Conservation (phyloP, 2,329 filamentous ascomycete species). For the Alternaria sp. region DNA sequence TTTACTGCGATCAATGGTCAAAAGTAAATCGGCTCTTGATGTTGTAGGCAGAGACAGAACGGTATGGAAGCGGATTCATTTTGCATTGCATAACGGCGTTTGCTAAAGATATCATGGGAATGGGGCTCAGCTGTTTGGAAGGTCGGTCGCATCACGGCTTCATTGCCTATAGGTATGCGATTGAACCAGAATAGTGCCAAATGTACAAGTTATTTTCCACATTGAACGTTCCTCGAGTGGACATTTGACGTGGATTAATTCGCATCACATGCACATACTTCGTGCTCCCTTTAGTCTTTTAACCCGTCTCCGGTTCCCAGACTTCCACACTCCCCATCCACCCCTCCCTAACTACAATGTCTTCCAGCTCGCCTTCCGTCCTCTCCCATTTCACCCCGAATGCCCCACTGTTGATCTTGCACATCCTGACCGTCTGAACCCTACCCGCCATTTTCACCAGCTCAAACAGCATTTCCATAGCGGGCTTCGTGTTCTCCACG, state of each 20-base stretch:
- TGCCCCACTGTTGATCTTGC: constrained; percentile 64
- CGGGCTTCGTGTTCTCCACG: constrained; percentile 55
- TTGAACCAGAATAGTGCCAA: neutral
- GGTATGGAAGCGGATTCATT: neutral
- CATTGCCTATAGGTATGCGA: neutral
- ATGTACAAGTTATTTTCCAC: neutral
- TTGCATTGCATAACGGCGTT: constrained; percentile 18
- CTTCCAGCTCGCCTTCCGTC: constrained; percentile 53
- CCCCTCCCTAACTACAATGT: constrained; percentile 29
- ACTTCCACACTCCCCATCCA: constrained; percentile 32
- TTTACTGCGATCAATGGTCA: constrained; percentile 45
- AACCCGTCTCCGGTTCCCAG: constrained; percentile 24
- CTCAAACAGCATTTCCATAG: constrained; percentile 57
- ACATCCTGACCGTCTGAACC: constrained; percentile 52
- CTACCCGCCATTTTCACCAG: constrained; percentile 43
- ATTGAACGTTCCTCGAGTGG: neutral
- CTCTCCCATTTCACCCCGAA: constrained; percentile 63
- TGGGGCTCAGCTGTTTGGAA: neutral
- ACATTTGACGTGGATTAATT: neutral
- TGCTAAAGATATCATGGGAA: neutral
- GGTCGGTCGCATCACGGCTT: neutral
- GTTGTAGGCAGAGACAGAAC: neutral
- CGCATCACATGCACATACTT: neutral
- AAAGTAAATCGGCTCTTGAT: neutral
- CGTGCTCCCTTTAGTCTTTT: neutral